Evolutionary conservation across 2,329 filamentous ascomycete genomes (phyloP), one percentile per base, ranked within the genome.

Genomic region (Byssochlamys sp.): DNA sequence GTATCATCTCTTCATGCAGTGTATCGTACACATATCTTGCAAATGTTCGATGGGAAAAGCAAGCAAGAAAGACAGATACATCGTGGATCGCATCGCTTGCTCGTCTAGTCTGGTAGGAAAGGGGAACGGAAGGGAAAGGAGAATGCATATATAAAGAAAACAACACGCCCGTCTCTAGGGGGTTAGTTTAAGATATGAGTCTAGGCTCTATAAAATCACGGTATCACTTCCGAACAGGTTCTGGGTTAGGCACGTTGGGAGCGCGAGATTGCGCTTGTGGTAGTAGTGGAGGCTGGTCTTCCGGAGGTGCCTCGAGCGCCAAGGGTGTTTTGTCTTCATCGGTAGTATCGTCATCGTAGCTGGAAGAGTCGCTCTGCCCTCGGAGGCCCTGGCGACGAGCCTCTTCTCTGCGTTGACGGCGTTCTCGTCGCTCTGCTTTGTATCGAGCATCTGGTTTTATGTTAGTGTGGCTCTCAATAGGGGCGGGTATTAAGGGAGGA

Each of bases 331-430:
- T 64, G 25, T 70, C 62, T 19, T 68, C 66, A 2, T 67, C 66
- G 4, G 35, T 39, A 14, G 35, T 39, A n/a, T 60, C 62, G 9
- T 76, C 72, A 14, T 73, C 72, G 24, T 72, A 70, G 52, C 69
- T 73, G 2, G 71, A 73, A 4, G 66, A 65, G 29, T 69, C 69
- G 19, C 66, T 25, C 51, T 60, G 65, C 10, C 63, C 59, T 4
- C 58, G 58, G 10, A 60, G 65, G n/a, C 71, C 70, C 24, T 67
- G 66, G 14, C 68, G 72, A 52, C 76, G 77, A 54, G 67, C 65
- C 59, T 80, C 76, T 57, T 75, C 77, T 57, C 76, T 73, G 33
- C 71, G 73, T 57, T 68, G 72, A 33, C 72, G 73, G 29, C 67
- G 71, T 49, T 72, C 69, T 25, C 66, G 66, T 7, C 70, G 59